Conservation (phyloP, 495 filamentous ascomycete species). For the Xylaria telfairii region DNA sequence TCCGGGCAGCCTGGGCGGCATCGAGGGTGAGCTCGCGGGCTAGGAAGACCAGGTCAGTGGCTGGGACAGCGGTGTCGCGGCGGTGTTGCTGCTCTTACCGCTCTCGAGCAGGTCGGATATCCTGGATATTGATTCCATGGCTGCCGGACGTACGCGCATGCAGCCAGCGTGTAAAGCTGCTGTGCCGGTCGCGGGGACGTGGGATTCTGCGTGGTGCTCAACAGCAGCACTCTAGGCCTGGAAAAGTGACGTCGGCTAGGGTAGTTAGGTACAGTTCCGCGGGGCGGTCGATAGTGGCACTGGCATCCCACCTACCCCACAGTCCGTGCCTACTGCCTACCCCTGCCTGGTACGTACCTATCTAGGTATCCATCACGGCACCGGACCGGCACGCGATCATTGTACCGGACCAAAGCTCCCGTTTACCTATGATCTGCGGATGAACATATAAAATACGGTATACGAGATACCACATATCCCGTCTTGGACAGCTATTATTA, state of each 20-base stretch:
- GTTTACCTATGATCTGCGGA: not conserved
- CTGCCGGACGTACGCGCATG: constrained; percentile 23
- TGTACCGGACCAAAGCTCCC: not conserved
- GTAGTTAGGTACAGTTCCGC: not conserved
- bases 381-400: not conserved
- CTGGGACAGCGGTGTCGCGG: constrained; percentile 10
- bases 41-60: constrained; percentile 45
- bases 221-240: not conserved
- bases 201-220: constrained; percentile 1
- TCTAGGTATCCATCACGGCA: not conserved
- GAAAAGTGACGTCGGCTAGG: constrained; percentile 45
- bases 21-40: constrained; percentile 96
- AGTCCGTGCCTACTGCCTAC: not conserved
- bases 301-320: constrained; percentile 6
- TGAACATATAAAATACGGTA: not conserved
- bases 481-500: not conserved
- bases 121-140: constrained; percentile 92
- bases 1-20: constrained; percentile 81
- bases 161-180: constrained; percentile 35
- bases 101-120: constrained; percentile 94
- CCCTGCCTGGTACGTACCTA: not conserved
- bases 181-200: constrained; percentile 28
- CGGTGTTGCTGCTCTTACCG: constrained; percentile 58
- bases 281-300: constrained; percentile 2
- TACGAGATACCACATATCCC: not conserved